These are phyloP conservation scores for Arxiozyma slooffiae DNA, from an alignment of 1,139 yeast species.

Conservation along the genomic window DNA sequence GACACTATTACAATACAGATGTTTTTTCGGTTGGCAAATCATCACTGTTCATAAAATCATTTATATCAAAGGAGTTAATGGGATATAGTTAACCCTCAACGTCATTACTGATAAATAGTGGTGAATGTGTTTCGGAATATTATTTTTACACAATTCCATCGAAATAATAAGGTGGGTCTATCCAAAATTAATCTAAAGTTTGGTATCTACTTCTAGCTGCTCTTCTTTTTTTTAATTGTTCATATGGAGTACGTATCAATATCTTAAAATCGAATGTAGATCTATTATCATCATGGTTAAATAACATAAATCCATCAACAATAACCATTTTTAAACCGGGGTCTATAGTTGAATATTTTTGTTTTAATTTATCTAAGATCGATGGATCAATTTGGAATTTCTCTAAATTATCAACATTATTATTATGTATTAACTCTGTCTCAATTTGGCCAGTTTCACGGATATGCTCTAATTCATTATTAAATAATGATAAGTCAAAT, in stretches of 20 bases:
- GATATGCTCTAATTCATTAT: conserved; percentile 39
- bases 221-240: conserved; percentile 55
- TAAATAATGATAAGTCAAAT: conserved; percentile 51
- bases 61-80: conserved; percentile 15
- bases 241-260: conserved; percentile 56
- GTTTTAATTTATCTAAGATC: conserved; percentile 10
- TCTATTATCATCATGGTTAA: conserved; percentile 42
- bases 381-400: conserved; percentile 17
- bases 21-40: conserved; percentile 21
- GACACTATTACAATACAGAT: conserved; percentile 18
- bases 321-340: conserved; percentile 37
- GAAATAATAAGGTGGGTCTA: conserved; percentile 86
- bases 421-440: conserved; percentile 24
- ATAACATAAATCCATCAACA: conserved; percentile 85
- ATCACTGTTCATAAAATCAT: conserved; percentile 26
- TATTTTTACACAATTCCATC: conserved; percentile 84
- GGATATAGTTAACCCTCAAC: conserved; percentile 35
- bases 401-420: conserved; percentile 24
- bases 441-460: conserved; percentile 31
- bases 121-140: conserved; percentile 51
- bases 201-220: conserved; percentile 65
- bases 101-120: conserved; percentile 46
- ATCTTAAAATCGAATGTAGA: conserved; percentile 46
- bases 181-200: conserved; percentile 82
- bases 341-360: conserved; percentile 8